phyloP scores from a whole-genome alignment of 2,329 filamentous ascomycete genomes.

The Curvularia lunata region DNA sequence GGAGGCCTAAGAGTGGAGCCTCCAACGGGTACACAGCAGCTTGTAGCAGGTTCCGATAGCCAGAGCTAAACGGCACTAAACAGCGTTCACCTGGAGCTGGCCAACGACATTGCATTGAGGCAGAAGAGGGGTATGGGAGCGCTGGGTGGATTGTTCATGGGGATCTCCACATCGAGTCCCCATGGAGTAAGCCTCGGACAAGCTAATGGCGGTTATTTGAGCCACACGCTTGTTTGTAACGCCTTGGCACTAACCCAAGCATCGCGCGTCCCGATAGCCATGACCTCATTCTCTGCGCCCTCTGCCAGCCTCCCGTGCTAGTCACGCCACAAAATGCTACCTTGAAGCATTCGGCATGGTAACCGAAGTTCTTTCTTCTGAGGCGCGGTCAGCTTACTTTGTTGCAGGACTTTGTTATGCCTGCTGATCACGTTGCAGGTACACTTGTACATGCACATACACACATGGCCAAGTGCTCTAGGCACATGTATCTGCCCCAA shows the following conservation, averaged over 20 bases:
- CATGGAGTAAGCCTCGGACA: constrained; percentile 18
- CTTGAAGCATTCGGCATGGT: not conserved
- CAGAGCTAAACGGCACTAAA: constrained; percentile 1
- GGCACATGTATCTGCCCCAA: not conserved
- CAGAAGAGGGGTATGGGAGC: constrained; percentile 10
- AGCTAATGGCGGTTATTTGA: constrained; percentile 12
- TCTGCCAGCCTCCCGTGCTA: constrained; percentile 1
- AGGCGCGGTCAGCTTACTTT: constrained; percentile 4
- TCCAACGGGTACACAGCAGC: constrained; percentile 11
- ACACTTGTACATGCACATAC: not conserved
- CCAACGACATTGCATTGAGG: constrained; percentile 9
- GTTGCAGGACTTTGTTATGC: not conserved
- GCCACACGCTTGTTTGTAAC: constrained; percentile 6
- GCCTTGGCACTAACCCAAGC: constrained; percentile 10
- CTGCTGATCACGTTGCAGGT: not conserved
- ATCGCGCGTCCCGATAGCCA: constrained; percentile 13
- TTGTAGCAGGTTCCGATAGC: constrained; percentile 3
- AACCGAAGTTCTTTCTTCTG: not conserved
- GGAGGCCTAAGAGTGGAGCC: constrained; percentile 19
- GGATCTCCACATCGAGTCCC: constrained; percentile 11
- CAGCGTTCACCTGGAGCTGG: not conserved
- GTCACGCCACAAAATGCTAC: constrained; percentile 12
- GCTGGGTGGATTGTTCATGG: constrained; percentile 12
- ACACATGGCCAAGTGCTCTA: too few species aligned
- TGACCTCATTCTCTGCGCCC: constrained; percentile 11